Evolutionary conservation across 1,284 basidiomycete species (phyloP), one percentile per base, ranked within the genome.

Genomic region (Apiotrichum laibachii): DNA sequence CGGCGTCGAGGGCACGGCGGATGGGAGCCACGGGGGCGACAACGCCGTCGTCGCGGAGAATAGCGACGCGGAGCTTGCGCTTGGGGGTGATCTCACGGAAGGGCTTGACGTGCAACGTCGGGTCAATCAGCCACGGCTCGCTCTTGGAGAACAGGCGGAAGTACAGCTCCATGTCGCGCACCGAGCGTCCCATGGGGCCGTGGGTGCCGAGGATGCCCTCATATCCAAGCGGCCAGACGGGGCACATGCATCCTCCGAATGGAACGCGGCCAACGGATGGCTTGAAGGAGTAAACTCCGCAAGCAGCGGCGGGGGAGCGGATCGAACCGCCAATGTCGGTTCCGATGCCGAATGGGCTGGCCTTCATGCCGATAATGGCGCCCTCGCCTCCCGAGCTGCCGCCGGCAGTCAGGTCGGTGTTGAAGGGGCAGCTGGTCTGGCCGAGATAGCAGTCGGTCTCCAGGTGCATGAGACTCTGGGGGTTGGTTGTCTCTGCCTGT

Each of bases 371-470:
- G 6, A 81, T 55, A 5, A 80, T 63, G 0, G 79, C 79, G 11
- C 77, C 79, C 63, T 80, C 79, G 13, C 80, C 80, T 15, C 80
- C 80, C 9, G 64, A 68, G 0, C 68, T 72, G 0, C 80, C 80
- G 18, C 79, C 80, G 0, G 71, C 45, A n/a, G 71, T 77, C 31
- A 79, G 63, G 18, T 60, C 60, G 4, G 67, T 58, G 67, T 79
- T 79, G 68, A 63, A 70, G 2, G 80, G 79, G 58, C 78, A 79
- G 31, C 65, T 26, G 12, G 77, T 79, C 8, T 57, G 59, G 13
- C 79, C 79, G 53, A 70, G 73, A 53, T 64, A 66, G 35, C 57
- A 58, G 34, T 50, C n/a, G 15, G 65, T 65, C 52, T 71, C 68
- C 44, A 71, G 62, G n/a, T 68, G 66, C 69, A 72, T 71, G 31